phyloP scores from a whole-genome alignment of 2,329 filamentous ascomycete genomes.

The Calonectria fujianensis region DNA sequence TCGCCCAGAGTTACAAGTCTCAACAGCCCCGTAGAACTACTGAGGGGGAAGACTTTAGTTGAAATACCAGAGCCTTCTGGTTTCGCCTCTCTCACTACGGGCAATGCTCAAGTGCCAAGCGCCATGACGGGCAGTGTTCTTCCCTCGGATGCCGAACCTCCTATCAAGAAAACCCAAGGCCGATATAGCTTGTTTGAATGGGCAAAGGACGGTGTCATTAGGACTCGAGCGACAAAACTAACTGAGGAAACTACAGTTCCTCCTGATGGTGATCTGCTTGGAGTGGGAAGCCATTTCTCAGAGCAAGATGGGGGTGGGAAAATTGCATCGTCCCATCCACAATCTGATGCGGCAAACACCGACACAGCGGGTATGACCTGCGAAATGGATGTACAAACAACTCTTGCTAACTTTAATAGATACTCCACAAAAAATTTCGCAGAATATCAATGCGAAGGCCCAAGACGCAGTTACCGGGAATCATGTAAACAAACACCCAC shows the following conservation, averaged over 20 bases:
- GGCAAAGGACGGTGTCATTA: not conserved
- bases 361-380: conserved; percentile 11
- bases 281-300: conserved; percentile 39
- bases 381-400: not conserved
- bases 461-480: not conserved
- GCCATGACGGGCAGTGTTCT: not conserved
- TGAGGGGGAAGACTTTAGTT: not conserved
- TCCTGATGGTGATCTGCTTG: conserved; percentile 34
- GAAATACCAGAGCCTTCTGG: not conserved
- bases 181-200: conserved; percentile 6
- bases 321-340: not conserved
- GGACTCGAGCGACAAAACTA: conserved; percentile 26
- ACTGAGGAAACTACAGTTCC: not conserved
- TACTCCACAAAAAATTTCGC: not conserved
- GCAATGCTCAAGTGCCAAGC: not conserved
- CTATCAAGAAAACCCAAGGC: not conserved
- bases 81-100: not conserved
- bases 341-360: not conserved
- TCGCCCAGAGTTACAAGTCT: not conserved
- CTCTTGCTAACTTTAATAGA: not conserved
- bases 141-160: no score
- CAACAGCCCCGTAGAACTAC: not conserved
- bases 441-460: no score
- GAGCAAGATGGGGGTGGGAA: conserved; percentile 20
- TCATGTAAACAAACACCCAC: not conserved